Evolutionary conservation across 768 basidiomycete genomes (phyloP), one percentile per base, ranked within the genome.

Genomic region (Lentinus tigrinus): DNA sequence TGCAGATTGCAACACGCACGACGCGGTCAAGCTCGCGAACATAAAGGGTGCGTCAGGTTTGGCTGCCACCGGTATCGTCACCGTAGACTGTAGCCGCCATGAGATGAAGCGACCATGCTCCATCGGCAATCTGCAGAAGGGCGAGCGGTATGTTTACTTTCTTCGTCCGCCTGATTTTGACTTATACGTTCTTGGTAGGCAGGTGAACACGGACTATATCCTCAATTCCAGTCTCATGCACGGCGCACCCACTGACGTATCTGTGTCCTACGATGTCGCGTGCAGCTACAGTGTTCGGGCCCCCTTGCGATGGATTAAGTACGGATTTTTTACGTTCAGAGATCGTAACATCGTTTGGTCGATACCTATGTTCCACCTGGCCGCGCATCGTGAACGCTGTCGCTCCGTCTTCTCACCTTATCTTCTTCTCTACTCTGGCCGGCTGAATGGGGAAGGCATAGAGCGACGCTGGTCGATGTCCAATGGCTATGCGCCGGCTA

Each of bases 361-460:
- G 1, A 58, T 80, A 3, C 78, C 75, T 0, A 72, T 73, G 34
- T 77, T 75, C 54, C 79, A 80, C 24, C 64, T 78, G 16, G 63
- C 66, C 7, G 72, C 65, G 0, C 78, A 80, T 46, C 61, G 65
- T 1, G 36, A 63, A 0, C 28, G 58, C 3, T 77, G 76, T 49
- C 72, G 72, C 8, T 55, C 55, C 14, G 50, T 47, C 2, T 77
- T 62, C 50, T 73, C 67, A 1, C 60, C 79, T 8, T 73, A 72
- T 24, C 70, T 69, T 47, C 46, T 59, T 10, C 39, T 57, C 2
- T 68, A 72, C 3, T 63, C 64, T 21, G 73, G 71, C 9, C 67
- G 65, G 5, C 67, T 63, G 1, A 72, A 75, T 61, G 72, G 77
- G 0, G 75, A 80, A 46, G 74, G 66, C 0, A 64, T 75, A 0